Base-by-base conservation (phyloP, 2,329 filamentous ascomycete species). In the Scortechinia acanthostroma region DNA sequence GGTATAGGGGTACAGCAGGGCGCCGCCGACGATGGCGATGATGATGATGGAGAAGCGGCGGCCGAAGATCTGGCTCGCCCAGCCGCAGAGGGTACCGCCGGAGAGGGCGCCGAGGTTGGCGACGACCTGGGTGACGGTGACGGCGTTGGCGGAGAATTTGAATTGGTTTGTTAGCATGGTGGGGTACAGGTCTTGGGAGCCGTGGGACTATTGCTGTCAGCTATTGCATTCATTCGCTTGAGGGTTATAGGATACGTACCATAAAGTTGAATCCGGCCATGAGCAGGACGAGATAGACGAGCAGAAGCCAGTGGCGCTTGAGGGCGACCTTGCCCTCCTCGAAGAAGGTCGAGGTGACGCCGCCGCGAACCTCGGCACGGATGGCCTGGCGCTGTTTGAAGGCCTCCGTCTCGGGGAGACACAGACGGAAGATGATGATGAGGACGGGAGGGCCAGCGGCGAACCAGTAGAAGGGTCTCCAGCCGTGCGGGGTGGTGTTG, bases 181-280 rank as follows among this genome's bases (percentile, higher is more conserved):
- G 2, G 77, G 77, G 52, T 81, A 81, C 21, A 82, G 58, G 52
- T 80, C 76, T 59, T 62, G 58, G 4, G 82, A 54, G 46, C 82
- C 17, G 5, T 17, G 43, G 15, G 17, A 22, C 42, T 22, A 21
- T 13, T 10, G 15, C 6, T 19, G 35, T 40, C 20, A 40, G 35
- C 35, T n/a, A n/a, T n/a, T n/a, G n/a, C n/a, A n/a, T n/a, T n/a
- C n/a, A n/a, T n/a, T 47, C 64, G 55, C 47, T 10, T n/a, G 10
- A 13, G 10, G n/a, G n/a, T n/a, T n/a, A n/a, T n/a, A n/a, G 86
- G 62, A 86, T 86, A 58, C 91, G 87, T 16, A 82, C 86, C 86
- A 93, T 90, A 58, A 93, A 94, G 65, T 94, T 95, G 71, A 95
- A 93, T 3, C 88, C 88, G 2, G 88, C 84, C 88, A 94, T 94